These are phyloP conservation scores for Arctium lappa DNA, from an alignment of 129 eudicot genomes.

Conservation along the genomic window DNA sequence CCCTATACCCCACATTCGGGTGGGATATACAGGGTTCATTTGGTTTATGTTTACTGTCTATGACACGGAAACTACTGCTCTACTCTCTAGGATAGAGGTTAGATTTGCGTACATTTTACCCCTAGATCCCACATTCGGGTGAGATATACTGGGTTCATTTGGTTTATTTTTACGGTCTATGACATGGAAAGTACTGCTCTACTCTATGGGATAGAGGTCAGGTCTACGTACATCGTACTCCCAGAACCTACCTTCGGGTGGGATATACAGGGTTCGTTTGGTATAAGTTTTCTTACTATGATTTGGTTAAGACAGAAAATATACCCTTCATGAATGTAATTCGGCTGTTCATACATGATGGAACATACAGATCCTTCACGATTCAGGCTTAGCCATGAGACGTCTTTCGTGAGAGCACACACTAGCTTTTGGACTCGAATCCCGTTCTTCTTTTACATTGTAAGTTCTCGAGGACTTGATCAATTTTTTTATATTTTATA, in stretches of 20 bases:
- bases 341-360: neutral
- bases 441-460: slow-evolving; percentile 65
- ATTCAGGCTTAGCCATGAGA: slow-evolving; percentile 81
- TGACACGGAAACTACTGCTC: too few relatives aligned
- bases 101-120: too few relatives aligned
- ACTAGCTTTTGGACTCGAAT: slow-evolving; percentile 70
- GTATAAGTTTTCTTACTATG: slow-evolving; percentile 19
- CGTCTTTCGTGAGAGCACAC: slow-evolving; percentile 87
- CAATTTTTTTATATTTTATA: neutral
- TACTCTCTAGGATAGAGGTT: too few relatives aligned
- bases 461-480: slow-evolving; percentile 29
- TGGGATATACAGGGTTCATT: neutral
- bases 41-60: neutral
- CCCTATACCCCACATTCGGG: neutral
- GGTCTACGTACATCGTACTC: too few relatives aligned
- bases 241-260: too few relatives aligned
- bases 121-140: too few relatives aligned
- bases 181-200: too few relatives aligned
- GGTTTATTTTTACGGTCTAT: neutral
- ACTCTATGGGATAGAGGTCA: neutral
- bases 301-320: neutral
- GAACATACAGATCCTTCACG: slow-evolving; percentile 73
- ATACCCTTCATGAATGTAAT: neutral
- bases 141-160: neutral
- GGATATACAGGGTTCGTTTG: neutral